Evolutionary conservation across 1,284 basidiomycete genomes (phyloP).

Genomic region (Phellopilus nigrolimitatus): DNA sequence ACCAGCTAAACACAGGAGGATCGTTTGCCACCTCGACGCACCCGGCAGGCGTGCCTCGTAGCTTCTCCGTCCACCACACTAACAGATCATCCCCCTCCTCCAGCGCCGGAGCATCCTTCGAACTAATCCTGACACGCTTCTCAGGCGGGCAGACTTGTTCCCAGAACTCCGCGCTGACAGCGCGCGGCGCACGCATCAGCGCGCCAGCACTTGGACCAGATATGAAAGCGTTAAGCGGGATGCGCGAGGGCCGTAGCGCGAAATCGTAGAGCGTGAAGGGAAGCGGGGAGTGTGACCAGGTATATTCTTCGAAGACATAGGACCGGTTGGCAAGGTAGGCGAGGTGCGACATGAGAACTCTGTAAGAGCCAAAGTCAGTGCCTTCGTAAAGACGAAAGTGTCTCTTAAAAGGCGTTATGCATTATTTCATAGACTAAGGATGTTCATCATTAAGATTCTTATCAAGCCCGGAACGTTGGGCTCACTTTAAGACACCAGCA

Average conservation of each 20-base stretch:
- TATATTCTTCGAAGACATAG: conserved; percentile 26
- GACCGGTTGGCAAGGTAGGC: conserved; percentile 25
- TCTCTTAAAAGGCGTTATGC: no score
- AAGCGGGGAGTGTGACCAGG: conserved; percentile 28
- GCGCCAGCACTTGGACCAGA: conserved; percentile 41
- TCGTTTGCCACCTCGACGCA: conserved; percentile 31
- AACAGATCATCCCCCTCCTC: conserved; percentile 27
- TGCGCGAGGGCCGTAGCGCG: conserved; percentile 22
- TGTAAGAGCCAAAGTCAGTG: not conserved
- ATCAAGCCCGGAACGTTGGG: no score
- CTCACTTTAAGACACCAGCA: no score
- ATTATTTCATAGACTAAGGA: no score
- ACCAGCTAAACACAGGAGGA: conserved; percentile 27
- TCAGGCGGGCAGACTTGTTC: conserved; percentile 33
- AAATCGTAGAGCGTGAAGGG: conserved; percentile 28
- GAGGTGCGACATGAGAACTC: conserved; percentile 20
- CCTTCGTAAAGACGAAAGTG: no score
- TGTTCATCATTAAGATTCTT: no score
- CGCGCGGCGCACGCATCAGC: conserved; percentile 31
- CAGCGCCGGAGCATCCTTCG: conserved; percentile 20
- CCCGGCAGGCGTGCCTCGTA: conserved; percentile 31
- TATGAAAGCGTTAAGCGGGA: no score
- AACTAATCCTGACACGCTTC: conserved; percentile 26
- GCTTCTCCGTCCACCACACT: conserved; percentile 33
- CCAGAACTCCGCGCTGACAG: conserved; percentile 34